Evolutionary conservation across 768 basidiomycete species (phyloP), one percentile per base, ranked within the genome.

Genomic region (Panellus pusillus): DNA sequence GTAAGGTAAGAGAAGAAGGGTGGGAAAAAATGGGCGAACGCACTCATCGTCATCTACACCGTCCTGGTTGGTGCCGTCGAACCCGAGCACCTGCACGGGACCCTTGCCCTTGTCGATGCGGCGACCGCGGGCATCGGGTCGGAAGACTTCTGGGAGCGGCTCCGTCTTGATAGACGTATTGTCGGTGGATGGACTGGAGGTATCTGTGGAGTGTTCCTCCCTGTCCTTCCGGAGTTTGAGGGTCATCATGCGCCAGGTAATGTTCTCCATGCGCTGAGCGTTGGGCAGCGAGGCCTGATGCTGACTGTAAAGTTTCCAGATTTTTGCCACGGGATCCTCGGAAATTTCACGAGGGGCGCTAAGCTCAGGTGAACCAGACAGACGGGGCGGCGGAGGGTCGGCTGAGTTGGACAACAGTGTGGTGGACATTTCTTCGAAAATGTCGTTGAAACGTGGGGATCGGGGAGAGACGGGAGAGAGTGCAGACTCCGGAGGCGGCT

Each of bases 241-340:
- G 20, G 94, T 89, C 95, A 98, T 98, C 93, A 98, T 91, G 54
- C 97, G 75, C 96, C 96, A 98, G 1, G 95, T 97, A 50, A 98
- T 70, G 66, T 98, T 98, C 74, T 98, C 97, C 92, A 99, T 94
- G 65, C 95, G 76, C 71, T 94, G 91, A 0, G 90, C 92, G 66
- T 96, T 92, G 28, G 95, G 93, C 52, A 96, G 72, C 29, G 79
- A 81, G n/a, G 88, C 89, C 72, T 93, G 94, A 42, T 89, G 90
- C 56, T 90, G 84, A 32, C 93, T 85, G 65, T 91, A 98, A 82
- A 98, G 90, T 74, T 87, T 93, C 96, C 96, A 98, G 28, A 98
- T 90, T 72, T 98, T 93, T 1, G 95, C 89, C 0, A 93, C 93
- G 9, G 59, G 59, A 19, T 51, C 50, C 18, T 54, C 58, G 7